phyloP scores from a whole-genome alignment of 805 yeast genomes.

The Ogataea minuta region DNA sequence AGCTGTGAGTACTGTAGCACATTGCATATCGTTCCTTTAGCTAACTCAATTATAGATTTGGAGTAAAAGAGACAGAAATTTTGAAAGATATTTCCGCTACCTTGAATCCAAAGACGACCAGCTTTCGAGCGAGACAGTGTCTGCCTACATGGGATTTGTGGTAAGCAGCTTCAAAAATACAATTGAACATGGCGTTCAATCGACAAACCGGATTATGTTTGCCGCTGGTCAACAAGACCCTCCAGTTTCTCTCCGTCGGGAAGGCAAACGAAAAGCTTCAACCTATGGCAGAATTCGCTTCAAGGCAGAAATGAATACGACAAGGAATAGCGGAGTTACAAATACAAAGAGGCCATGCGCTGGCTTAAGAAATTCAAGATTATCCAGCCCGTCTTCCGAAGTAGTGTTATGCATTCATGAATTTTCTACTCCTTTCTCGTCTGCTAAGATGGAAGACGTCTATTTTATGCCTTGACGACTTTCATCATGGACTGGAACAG shows the following conservation, averaged over 20 bases:
- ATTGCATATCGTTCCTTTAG: not conserved
- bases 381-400: not conserved
- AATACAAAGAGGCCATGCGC: not conserved
- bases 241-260: too few species aligned
- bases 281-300: too few species aligned
- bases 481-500: too few species aligned
- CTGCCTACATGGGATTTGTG: too few species aligned
- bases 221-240: too few species aligned
- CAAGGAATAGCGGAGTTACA: not conserved
- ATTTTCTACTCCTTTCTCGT: slow-evolving; percentile 16
- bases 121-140: not conserved
- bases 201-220: not conserved
- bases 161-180: not conserved
- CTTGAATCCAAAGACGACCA: slow-evolving; percentile 9
- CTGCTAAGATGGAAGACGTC: slow-evolving; percentile 17
- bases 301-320: too few species aligned
- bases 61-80: slow-evolving; percentile 3
- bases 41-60: slow-evolving; percentile 9
- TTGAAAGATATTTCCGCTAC: slow-evolving; percentile 12
- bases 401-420: slow-evolving; percentile 1
- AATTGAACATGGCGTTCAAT: not conserved
- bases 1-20: slow-evolving; percentile 15
- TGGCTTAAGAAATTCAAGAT: not conserved
- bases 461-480: slow-evolving; percentile 3
- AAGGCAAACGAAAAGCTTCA: too few species aligned